Evolutionary conservation across 257 asterid genomes (phyloP).

Genomic region (Solanum tarapatanum): DNA sequence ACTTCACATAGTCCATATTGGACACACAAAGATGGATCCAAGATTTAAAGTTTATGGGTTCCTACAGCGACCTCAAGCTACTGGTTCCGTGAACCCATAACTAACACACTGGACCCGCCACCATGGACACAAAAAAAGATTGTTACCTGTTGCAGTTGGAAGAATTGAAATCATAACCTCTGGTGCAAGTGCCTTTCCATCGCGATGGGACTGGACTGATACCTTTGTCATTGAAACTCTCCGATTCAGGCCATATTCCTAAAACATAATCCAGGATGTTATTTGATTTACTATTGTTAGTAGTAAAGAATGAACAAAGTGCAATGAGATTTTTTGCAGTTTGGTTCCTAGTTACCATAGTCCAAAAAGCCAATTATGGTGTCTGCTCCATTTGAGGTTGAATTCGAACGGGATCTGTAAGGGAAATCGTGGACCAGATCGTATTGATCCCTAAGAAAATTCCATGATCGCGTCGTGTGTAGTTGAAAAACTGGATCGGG

Average conservation of each 20-base stretch:
- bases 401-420: background rate
- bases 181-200: slow-evolving; percentile 76
- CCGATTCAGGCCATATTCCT: slow-evolving; percentile 86
- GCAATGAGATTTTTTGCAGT: background rate
- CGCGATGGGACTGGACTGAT: slow-evolving; percentile 43
- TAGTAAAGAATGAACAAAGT: background rate
- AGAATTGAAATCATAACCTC: slow-evolving; percentile 37
- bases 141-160: slow-evolving; percentile 52
- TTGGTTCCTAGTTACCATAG: background rate
- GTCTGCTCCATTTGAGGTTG: background rate
- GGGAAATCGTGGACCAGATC: background rate
- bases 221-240: slow-evolving; percentile 48
- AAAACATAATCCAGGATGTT: background rate
- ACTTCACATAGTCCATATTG: background rate
- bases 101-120: background rate
- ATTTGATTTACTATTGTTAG: background rate
- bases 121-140: background rate
- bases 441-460: background rate
- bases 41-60: too few species aligned
- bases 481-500: slow-evolving; percentile 61
- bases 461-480: slow-evolving; percentile 22
- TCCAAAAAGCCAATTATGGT: slow-evolving; percentile 1
- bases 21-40: background rate
- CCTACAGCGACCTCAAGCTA: background rate
- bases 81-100: background rate